Evolutionary conservation across 208 protist genomes (phyloP).

Genomic region (Entamoeba nuttalli): DNA sequence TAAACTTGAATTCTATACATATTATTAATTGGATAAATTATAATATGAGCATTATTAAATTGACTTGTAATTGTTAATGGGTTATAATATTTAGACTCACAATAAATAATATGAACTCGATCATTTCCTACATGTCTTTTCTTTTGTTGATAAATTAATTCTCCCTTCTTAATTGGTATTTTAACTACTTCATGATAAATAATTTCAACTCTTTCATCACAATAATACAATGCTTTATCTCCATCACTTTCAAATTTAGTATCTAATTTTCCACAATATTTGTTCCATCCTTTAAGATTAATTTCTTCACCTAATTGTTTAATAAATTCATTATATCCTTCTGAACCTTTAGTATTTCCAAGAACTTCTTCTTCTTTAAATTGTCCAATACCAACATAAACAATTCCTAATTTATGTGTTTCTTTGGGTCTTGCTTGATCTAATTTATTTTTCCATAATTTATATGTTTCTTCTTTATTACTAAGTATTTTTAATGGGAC

Average conservation of each 20-base stretch:
- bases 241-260: not conserved
- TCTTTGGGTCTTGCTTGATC: not conserved
- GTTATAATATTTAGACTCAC: not conserved
- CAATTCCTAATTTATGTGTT: not conserved
- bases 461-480: not conserved
- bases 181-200: not conserved
- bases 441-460: not conserved
- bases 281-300: not conserved
- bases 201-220: not conserved
- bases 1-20: not conserved
- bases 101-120: not conserved
- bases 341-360: not conserved
- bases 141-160: not conserved
- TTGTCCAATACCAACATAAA: not conserved
- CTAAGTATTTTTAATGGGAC: not conserved
- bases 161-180: not conserved
- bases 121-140: slow-evolving; percentile 5
- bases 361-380: not conserved
- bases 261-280: not conserved
- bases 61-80: not conserved
- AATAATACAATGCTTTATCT: not conserved
- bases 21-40: not conserved
- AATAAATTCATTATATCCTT: not conserved
- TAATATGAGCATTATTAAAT: not conserved
- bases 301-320: not conserved